phyloP scores from a whole-genome alignment of 2,329 filamentous ascomycete species.

The Nemania diffusa region DNA sequence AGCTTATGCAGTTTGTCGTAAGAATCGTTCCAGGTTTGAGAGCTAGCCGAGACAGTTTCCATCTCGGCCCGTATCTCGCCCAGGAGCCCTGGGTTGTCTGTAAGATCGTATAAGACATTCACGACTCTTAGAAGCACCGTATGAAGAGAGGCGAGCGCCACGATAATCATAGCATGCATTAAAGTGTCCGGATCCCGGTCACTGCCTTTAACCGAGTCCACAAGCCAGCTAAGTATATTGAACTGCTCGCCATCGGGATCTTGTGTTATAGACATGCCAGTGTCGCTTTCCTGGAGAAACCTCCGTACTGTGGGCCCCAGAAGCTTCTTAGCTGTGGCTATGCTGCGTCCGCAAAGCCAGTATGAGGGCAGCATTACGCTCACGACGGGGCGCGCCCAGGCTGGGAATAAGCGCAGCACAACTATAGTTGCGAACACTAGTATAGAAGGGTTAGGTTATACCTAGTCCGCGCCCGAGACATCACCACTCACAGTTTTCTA shows the following conservation, averaged over 20 bases:
- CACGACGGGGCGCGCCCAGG: neutral
- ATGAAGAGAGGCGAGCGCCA: constrained; percentile 30
- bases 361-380: neutral
- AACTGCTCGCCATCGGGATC: neutral
- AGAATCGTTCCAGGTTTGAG: neutral
- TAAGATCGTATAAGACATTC: constrained; percentile 26
- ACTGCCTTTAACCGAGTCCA: constrained; percentile 6
- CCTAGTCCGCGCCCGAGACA: too few relatives aligned
- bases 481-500: neutral
- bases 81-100: neutral
- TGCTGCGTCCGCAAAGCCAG: neutral
- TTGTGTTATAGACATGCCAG: neutral
- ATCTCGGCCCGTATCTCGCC: neutral
- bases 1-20: constrained; percentile 32
- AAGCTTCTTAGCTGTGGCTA: neutral
- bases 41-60: neutral
- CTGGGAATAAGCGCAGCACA: neutral
- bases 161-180: constrained; percentile 18
- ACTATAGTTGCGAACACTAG: neutral
- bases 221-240: constrained; percentile 30
- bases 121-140: constrained; percentile 30
- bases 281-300: neutral
- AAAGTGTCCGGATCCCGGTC: constrained; percentile 27
- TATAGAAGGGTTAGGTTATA: too few relatives aligned
- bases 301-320: neutral